phyloP scores from a whole-genome alignment of 768 basidiomycete species.

The Harrya chromipes region DNA sequence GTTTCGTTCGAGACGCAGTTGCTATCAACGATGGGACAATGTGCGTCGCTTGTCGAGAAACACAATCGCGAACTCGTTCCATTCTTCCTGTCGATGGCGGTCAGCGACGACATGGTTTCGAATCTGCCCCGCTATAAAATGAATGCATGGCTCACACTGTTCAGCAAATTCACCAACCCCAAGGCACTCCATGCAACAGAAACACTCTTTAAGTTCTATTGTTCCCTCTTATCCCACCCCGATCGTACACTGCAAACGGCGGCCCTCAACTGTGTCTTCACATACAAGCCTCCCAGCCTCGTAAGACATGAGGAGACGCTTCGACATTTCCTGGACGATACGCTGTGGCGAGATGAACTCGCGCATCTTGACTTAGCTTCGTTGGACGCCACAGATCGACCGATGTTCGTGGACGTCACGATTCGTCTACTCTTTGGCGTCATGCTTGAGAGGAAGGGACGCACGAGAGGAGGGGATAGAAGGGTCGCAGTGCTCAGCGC shows the following conservation, averaged over 20 bases:
- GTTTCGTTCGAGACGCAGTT: constrained; percentile 80
- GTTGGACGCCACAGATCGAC: constrained; percentile 53
- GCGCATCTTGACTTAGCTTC: constrained; percentile 65
- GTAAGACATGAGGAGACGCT: constrained; percentile 59
- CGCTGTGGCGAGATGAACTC: constrained; percentile 86
- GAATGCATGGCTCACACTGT: constrained; percentile 74
- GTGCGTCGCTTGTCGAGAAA: constrained; percentile 73
- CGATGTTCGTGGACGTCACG: constrained; percentile 63
- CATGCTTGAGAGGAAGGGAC: constrained; percentile 78
- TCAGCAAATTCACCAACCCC: constrained; percentile 91
- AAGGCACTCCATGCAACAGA: constrained; percentile 76
- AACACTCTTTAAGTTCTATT: constrained; percentile 62
- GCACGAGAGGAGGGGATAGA: constrained; percentile 60
- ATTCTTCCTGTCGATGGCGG: constrained; percentile 62
- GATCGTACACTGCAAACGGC: constrained; percentile 74
- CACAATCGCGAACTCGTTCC: constrained; percentile 88
- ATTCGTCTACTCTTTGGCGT: constrained; percentile 82
- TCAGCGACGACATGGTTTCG: constrained; percentile 26
- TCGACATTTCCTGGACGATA: constrained; percentile 73
- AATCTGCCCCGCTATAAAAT: constrained; percentile 62
- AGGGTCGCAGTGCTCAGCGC: constrained; percentile 72
- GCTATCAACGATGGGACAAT: constrained; percentile 64
- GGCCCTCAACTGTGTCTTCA: constrained; percentile 74
- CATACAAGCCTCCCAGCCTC: constrained; percentile 70
- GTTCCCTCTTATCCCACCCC: constrained; percentile 76